These are phyloP conservation scores for Diutina pseudorugosa DNA, from an alignment of 1,139 yeast species.

Conservation along the genomic window DNA sequence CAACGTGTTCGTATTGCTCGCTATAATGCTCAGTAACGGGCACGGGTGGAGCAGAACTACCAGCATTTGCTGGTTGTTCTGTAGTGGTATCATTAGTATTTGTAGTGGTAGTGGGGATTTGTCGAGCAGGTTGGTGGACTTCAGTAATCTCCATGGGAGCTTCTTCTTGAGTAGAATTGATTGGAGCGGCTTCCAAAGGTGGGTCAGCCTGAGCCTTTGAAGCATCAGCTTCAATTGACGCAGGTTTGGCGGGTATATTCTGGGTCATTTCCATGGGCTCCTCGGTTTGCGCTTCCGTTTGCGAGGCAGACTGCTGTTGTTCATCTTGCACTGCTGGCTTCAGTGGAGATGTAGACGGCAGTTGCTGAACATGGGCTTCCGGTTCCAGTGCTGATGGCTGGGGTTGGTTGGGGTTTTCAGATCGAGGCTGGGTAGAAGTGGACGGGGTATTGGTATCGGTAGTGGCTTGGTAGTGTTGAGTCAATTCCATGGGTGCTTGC, in stretches of 20 bases:
- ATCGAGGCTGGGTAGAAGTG: background rate
- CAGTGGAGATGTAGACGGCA: too few relatives aligned
- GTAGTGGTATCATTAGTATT: background rate
- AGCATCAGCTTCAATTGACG: background rate
- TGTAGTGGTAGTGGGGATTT: too few relatives aligned
- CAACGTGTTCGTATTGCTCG: background rate
- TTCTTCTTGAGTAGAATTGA: background rate
- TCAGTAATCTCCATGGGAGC: background rate
- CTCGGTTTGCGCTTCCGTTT: background rate
- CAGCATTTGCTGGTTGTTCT: background rate
- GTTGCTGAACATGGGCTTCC: too few relatives aligned
- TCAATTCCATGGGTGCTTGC: background rate
- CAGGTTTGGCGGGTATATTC: background rate
- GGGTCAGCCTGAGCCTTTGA: background rate
- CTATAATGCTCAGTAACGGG: background rate
- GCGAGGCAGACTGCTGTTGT: background rate
- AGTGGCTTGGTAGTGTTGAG: background rate
- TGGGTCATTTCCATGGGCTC: background rate
- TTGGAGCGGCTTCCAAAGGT: background rate
- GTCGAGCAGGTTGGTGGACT: background rate
- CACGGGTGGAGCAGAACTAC: background rate
- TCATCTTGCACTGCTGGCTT: too few relatives aligned
- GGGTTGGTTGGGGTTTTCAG: background rate
- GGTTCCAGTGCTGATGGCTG: background rate
- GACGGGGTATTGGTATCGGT: background rate